Evolutionary conservation across 257 asterid genomes (phyloP).

Genomic region (Fraxinus quadrangulata): DNA sequence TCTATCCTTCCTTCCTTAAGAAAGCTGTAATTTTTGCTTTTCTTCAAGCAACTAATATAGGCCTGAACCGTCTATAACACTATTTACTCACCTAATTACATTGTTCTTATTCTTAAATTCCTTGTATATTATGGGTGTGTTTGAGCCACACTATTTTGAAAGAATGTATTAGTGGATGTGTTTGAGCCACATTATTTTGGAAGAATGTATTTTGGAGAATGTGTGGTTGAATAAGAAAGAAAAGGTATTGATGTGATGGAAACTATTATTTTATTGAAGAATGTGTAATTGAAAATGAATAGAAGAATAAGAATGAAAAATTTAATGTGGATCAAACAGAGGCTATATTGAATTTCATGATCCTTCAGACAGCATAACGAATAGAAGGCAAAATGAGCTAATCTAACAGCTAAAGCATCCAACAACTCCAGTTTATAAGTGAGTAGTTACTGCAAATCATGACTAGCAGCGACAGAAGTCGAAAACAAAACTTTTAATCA

Average conservation of each 20-base stretch:
- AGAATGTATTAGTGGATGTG: too few relatives aligned
- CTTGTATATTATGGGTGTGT: too few relatives aligned
- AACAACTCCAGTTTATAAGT: not conserved
- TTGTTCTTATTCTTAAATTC: not conserved
- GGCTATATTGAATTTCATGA: not conserved
- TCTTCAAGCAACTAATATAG: not conserved
- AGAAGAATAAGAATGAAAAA: too few relatives aligned
- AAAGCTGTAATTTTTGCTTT: not conserved
- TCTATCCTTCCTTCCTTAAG: not conserved
- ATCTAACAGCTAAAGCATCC: not conserved
- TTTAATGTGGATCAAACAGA: too few relatives aligned
- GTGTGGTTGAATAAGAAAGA: too few relatives aligned
- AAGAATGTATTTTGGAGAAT: too few relatives aligned
- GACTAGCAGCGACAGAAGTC: not conserved
- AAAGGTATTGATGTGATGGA: too few relatives aligned
- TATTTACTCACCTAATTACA: not conserved
- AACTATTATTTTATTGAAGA: too few relatives aligned
- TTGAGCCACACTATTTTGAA: too few relatives aligned
- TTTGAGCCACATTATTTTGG: too few relatives aligned
- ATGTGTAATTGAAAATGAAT: too few relatives aligned
- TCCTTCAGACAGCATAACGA: not conserved
- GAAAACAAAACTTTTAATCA: not conserved
- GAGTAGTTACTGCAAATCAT: not conserved
- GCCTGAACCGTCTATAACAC: not conserved
- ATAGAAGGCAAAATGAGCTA: not conserved